These are phyloP conservation scores for Pythium folliculosum DNA, from an alignment of 352 stramenopile genomes.

Conservation along the genomic window DNA sequence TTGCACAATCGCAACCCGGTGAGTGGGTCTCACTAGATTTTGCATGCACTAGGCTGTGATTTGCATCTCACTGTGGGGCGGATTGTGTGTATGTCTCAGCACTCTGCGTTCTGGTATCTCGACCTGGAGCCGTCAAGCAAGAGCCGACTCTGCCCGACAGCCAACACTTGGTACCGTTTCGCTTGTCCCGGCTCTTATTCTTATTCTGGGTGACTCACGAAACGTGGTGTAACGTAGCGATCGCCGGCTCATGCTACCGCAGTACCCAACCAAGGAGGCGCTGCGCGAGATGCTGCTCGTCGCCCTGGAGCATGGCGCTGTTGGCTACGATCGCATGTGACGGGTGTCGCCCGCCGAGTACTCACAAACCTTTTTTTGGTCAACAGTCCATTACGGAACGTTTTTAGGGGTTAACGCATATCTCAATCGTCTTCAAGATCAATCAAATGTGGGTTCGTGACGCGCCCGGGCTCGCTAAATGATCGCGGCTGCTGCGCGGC, in stretches of 20 bases:
- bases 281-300: slow-evolving; percentile 66
- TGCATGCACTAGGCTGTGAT: no score
- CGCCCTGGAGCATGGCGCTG: slow-evolving; percentile 57
- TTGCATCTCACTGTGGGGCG: no score
- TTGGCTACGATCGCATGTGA: slow-evolving; percentile 82
- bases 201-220: no score
- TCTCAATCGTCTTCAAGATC: slow-evolving; percentile 36
- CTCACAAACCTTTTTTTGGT: neutral
- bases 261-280: slow-evolving; percentile 51
- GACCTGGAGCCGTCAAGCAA: slow-evolving; percentile 60
- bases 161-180: slow-evolving; percentile 67
- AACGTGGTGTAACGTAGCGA: slow-evolving; percentile 39
- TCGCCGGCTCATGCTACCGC: slow-evolving; percentile 66
- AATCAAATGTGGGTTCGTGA: slow-evolving; percentile 48
- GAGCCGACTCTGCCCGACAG: slow-evolving; percentile 55
- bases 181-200: neutral
- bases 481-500: slow-evolving; percentile 12
- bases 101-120: slow-evolving; percentile 67
- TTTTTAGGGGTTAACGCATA: neutral
- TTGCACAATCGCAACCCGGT: slow-evolving; percentile 60
- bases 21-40: neutral
- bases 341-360: no score
- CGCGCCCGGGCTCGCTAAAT: slow-evolving; percentile 64
- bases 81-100: slow-evolving; percentile 30
- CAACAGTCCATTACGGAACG: no score